Evolutionary conservation across 345 rosid genomes (phyloP), one percentile per base, ranked within the genome.

Genomic region (Cardiospermum halicacabum): DNA sequence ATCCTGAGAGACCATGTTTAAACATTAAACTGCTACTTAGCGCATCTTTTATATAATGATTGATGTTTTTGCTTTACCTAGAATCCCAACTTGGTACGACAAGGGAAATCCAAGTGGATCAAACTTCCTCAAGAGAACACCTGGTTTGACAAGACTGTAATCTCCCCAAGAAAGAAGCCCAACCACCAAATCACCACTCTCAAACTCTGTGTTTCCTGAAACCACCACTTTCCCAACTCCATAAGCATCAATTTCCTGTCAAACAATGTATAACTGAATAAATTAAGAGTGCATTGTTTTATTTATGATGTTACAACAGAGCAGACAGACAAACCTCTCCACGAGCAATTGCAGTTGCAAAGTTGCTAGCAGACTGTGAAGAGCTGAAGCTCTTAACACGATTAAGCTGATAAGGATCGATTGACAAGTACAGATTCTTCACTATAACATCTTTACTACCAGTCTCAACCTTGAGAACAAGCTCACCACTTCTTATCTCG

Each of bases 41-140:
- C 6, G 10, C 39, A 34, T 11, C 39, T 34, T 34, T 11, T 2
- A 4, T 11, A 34, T 43, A 54, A 18, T 50, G 51, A 24, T 19
- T 7, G 24, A 5, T 32, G 7, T 1, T 11, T 34, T 34, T 5
- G 28, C 0, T 3, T 15, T 77, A 85, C 92, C 91, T 24, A 86
- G 65, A 71, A 76, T 18, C 19, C 85, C 87, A 19, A 79, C 76
- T 61, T 84, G 87, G 60, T 75, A 42, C 16, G 92, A 82, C 55
- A 84, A 54, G 0, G 89, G 89, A 56, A 86, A 78, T 19, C 85
- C 89, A 87, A 84, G 69, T 7, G 84, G 64, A 26, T 86, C 87
- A 19, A 84, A 70, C 60, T 79, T 82, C 66, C 81, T 70, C 15
- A 80, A 40, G 47, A 61, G 60, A 25, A 75, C 84, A 21, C 74